Conservation (phyloP, 768 basidiomycete genomes). For the Pilatotrama ljubarskyi region DNA sequence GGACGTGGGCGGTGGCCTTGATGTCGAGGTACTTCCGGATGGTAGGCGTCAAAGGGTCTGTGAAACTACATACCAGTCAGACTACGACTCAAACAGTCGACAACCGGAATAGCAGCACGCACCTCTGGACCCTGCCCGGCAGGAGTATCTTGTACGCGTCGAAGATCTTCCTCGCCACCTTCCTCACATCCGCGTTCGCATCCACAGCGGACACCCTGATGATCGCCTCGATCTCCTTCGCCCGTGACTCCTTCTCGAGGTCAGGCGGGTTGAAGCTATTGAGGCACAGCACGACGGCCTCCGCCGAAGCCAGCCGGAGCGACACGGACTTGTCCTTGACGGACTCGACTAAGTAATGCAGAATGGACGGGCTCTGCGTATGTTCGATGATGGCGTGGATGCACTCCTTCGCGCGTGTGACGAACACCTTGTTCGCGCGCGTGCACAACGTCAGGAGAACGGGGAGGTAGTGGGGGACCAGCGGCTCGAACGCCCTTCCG, state of each 20-base stretch:
- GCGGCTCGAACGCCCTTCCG: constrained; percentile 62
- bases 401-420: constrained; percentile 61
- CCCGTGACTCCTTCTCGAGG: constrained; percentile 66
- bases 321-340: constrained; percentile 69
- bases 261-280: constrained; percentile 81
- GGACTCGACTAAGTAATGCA: constrained; percentile 58
- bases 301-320: constrained; percentile 63
- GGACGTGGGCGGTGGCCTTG: constrained; percentile 23
- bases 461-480: constrained; percentile 69
- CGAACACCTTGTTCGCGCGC: constrained; percentile 77
- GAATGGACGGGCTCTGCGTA: constrained; percentile 64
- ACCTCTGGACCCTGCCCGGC: constrained; percentile 70
- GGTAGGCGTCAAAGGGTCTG: constrained; percentile 70
- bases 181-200: constrained; percentile 74
- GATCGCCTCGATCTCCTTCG: constrained; percentile 65
- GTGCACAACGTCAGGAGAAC: constrained; percentile 65
- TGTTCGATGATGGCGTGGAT: constrained; percentile 62
- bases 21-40: constrained; percentile 75
- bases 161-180: constrained; percentile 67
- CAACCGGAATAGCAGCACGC: constrained; percentile 22
- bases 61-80: constrained; percentile 53
- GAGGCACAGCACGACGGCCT: constrained; percentile 63
- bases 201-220: constrained; percentile 70
- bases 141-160: constrained; percentile 73
- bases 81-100: background rate